Evolutionary conservation across 2,329 filamentous ascomycete genomes (phyloP).

Genomic region (Epichloe glyceriae): DNA sequence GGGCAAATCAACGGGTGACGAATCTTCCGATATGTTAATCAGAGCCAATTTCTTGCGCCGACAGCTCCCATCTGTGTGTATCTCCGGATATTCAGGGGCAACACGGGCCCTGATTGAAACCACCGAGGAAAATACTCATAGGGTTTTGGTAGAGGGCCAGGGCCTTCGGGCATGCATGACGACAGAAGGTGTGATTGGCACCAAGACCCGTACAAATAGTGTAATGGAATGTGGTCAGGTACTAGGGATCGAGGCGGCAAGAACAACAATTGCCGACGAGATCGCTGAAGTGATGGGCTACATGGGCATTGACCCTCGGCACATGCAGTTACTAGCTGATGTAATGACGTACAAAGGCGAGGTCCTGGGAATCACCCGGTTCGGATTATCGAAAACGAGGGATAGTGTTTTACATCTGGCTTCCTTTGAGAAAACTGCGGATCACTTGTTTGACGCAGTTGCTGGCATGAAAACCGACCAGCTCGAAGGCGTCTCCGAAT

Average conservation of each 20-base stretch:
- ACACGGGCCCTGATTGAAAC: slow-evolving; percentile 81
- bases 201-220: slow-evolving; percentile 63
- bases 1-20: slow-evolving; percentile 30
- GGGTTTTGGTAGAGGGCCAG: slow-evolving; percentile 87
- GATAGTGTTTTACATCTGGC: slow-evolving; percentile 89
- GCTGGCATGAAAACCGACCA: slow-evolving; percentile 82
- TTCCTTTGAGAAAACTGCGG: slow-evolving; percentile 94
- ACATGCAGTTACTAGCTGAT: slow-evolving; percentile 94
- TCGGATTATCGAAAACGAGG: slow-evolving; percentile 91
- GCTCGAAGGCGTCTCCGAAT: slow-evolving; percentile 89
- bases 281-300: slow-evolving; percentile 80
- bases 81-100: slow-evolving; percentile 81
- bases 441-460: slow-evolving; percentile 92
- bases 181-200: slow-evolving; percentile 79
- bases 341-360: slow-evolving; percentile 99
- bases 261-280: slow-evolving; percentile 77
- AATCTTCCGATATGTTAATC: slow-evolving; percentile 44
- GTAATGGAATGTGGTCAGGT: slow-evolving; percentile 82
- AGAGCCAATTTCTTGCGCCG: slow-evolving; percentile 79
- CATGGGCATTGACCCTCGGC: slow-evolving; percentile 93
- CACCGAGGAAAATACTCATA: slow-evolving; percentile 52
- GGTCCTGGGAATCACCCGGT: slow-evolving; percentile 89
- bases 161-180: slow-evolving; percentile 83
- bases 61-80: slow-evolving; percentile 66
- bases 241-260: slow-evolving; percentile 88